Evolutionary conservation across 225 moss, liverwort and hornwort genomes (phyloP).

Genomic region (Pseudoscleropodium purum): DNA sequence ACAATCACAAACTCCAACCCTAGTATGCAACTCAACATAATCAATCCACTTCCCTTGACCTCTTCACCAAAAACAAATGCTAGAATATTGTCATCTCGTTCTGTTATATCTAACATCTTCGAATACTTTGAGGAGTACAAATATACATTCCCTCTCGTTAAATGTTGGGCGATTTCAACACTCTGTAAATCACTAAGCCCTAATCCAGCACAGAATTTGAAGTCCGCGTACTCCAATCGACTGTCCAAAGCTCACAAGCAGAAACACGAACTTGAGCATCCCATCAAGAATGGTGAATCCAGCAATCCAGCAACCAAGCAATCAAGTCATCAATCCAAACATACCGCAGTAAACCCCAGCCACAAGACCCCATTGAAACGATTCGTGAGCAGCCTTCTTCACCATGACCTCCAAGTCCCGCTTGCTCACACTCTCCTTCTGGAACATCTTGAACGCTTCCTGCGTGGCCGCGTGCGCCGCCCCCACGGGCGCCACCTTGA

Average conservation of each 20-base stretch:
- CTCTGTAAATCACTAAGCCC: not conserved
- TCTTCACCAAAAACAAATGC: not conserved
- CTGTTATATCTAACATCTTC: not conserved
- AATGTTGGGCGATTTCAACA: not conserved
- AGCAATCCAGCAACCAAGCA: not conserved
- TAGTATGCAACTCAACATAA: not conserved
- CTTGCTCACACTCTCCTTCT: constrained; percentile 52
- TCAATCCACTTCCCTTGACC: not conserved
- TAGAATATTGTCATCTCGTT: not conserved
- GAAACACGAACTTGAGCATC: not conserved
- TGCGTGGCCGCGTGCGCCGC: constrained; percentile 52
- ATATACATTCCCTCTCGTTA: not conserved
- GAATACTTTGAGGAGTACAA: not conserved
- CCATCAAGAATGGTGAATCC: not conserved
- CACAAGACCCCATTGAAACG: constrained; percentile 63
- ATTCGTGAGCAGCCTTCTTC: constrained; percentile 38
- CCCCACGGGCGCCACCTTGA: constrained; percentile 67
- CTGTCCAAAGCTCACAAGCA: not conserved
- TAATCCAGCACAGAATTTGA: not conserved
- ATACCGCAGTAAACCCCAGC: constrained; percentile 55
- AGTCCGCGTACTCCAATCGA: not conserved
- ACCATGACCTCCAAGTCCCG: constrained; percentile 38
- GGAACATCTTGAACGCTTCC: constrained; percentile 36
- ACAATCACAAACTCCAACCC: not conserved
- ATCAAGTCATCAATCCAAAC: not conserved